These are phyloP conservation scores for Tricholoma hemisulphureum DNA, from an alignment of 768 basidiomycete genomes.

Conservation along the genomic window DNA sequence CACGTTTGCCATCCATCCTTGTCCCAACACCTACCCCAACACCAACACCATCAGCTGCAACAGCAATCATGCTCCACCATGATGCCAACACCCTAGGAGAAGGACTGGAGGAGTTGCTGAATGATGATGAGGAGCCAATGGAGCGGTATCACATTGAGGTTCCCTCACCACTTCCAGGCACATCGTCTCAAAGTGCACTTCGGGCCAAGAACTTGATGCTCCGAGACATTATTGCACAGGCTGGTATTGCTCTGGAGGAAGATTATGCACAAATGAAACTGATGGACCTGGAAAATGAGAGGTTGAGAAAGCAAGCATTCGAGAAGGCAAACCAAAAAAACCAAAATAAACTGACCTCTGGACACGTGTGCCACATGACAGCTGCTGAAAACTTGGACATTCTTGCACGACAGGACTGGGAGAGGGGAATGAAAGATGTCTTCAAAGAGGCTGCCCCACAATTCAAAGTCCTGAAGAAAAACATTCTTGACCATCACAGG, in stretches of 20 bases:
- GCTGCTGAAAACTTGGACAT: neutral
- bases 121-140: neutral
- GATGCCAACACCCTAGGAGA: no score
- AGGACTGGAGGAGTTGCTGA: no score
- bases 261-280: no score
- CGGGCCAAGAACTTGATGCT: conserved; percentile 5
- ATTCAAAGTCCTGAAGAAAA: conserved; percentile 3
- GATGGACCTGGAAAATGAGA: no score
- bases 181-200: conserved; percentile 2
- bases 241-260: neutral
- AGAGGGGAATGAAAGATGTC: neutral
- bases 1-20: neutral
- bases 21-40: neutral
- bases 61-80: no score
- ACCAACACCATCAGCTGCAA: neutral
- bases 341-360: conserved; percentile 1
- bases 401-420: neutral
- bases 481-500: neutral
- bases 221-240: neutral
- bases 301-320: no score
- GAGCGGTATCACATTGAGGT: neutral
- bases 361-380: conserved; percentile 5
- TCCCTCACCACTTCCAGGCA: conserved; percentile 5
- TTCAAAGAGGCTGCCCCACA: conserved; percentile 5
- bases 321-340: conserved; percentile 7